Conservation (phyloP, 768 basidiomycete genomes). For the Boletus reticulatus region DNA sequence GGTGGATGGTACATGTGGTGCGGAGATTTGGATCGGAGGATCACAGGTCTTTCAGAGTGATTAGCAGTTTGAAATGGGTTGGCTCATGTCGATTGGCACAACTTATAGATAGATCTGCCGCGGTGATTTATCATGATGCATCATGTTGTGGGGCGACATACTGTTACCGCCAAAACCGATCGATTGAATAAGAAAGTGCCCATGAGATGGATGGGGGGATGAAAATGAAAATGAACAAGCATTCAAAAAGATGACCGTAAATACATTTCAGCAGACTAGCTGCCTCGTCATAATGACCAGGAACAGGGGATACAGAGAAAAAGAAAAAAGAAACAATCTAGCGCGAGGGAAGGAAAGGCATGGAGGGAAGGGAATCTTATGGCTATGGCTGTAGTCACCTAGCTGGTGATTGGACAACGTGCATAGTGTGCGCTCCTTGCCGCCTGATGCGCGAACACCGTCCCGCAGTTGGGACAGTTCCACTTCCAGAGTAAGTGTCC, state of each 20-base stretch:
- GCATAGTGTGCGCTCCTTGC: constrained; percentile 19
- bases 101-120: constrained; percentile 4
- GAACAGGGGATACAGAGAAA: background rate
- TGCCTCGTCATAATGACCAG: background rate
- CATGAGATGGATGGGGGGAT: background rate
- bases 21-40: constrained; percentile 10
- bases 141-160: background rate
- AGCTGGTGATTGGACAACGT: constrained; percentile 8
- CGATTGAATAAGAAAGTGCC: background rate
- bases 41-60: background rate
- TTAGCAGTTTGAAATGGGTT: background rate
- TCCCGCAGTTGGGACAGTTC: constrained; percentile 23
- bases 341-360: background rate
- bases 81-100: background rate
- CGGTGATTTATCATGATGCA: background rate
- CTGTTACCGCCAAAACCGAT: background rate
- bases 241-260: background rate
- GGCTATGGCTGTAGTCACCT: background rate
- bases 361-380: background rate
- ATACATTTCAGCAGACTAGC: constrained; percentile 11
- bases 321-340: background rate
- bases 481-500: constrained; percentile 25
- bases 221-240: background rate
- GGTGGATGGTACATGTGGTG: constrained; percentile 9
- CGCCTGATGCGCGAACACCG: constrained; percentile 10